Conservation (phyloP, 345 rosid genomes). For the Citrus sinensis region DNA sequence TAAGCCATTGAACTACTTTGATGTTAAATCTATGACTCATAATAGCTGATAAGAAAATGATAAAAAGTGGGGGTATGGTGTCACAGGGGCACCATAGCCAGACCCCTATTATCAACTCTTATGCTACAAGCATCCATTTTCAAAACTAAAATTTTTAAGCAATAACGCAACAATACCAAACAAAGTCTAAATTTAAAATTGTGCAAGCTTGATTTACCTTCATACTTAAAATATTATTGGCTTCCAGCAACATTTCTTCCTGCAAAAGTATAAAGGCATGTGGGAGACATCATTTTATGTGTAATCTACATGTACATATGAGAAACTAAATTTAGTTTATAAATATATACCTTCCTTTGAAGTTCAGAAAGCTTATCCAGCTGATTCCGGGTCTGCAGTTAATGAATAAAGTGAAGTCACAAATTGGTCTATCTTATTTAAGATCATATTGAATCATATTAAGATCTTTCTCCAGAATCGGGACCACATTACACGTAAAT, state of each 20-base stretch:
- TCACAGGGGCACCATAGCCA: too few relatives aligned
- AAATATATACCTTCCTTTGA: slow-evolving; percentile 30
- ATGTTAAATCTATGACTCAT: too few relatives aligned
- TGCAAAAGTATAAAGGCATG: not conserved
- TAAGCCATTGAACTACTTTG: too few relatives aligned
- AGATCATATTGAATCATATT: not conserved
- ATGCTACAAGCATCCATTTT: too few relatives aligned
- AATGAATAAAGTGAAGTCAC: not conserved
- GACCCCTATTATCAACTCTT: too few relatives aligned
- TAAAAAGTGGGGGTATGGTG: too few relatives aligned
- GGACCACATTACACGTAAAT: too few relatives aligned
- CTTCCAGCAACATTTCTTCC: slow-evolving; percentile 25
- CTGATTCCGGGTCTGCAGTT: slow-evolving; percentile 25
- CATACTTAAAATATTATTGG: slow-evolving; percentile 24
- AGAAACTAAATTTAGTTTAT: not conserved
- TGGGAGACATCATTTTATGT: not conserved
- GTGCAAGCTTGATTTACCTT: slow-evolving; percentile 13
- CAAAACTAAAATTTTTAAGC: too few relatives aligned
- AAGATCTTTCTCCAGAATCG: too few relatives aligned
- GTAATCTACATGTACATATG: not conserved
- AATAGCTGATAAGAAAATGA: too few relatives aligned
- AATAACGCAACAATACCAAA: too few relatives aligned
- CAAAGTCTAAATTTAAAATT: too few relatives aligned
- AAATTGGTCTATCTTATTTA: not conserved
- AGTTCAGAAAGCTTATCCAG: slow-evolving; percentile 39